Base-by-base conservation (phyloP, 78 protist species). In the Isochrysis galbana region DNA sequence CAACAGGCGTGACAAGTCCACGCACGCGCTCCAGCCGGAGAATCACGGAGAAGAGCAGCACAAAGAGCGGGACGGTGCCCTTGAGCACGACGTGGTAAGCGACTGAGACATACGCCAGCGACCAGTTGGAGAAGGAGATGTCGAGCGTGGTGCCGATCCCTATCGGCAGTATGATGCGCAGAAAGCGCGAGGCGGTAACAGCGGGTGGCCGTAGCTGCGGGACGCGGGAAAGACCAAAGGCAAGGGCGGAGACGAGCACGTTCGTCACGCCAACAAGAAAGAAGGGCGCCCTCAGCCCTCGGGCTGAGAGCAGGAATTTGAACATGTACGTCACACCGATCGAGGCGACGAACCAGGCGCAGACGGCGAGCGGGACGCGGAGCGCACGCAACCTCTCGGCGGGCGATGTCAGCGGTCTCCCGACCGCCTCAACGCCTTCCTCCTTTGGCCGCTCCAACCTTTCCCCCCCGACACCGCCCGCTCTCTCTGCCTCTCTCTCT, bases 61-160 rank as follows among this genome's bases (percentile, higher is more conserved):
- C 87, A 34, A 78, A 78, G 51, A 21, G 1, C 22, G 88, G 88
- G 55, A 44, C 11, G 38, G 88, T 41, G 55, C 88, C 51, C 7
- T 38, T 38, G 25, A 80, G 3, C 29, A 80, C 29, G 7, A 38
- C 36, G 88, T 41, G 51, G 42, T n/a, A n/a, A 21, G 88, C 29
- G 25, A 80, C 38, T 34, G 29, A 14, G 39, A 80, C 5, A 23
- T 44, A 44, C 39, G 2, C 5, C 21, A 80, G 88, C 39, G 55
- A 25, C 88, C 88, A 80, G 88, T 80, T 80, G 36, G 88, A 10
- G 38, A 44, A 14, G 88, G 44, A 36, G 38, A 80, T 80, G 88
- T 80, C 88, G n/a, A 80, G 88, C 39, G 48, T 38, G 23, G 88
- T 44, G 55, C 19, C 3, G 29, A 44, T 5, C 32, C 88, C 88